Conservation (phyloP, 2,329 filamentous ascomycete genomes). For the Emericellopsis cladophorae region DNA sequence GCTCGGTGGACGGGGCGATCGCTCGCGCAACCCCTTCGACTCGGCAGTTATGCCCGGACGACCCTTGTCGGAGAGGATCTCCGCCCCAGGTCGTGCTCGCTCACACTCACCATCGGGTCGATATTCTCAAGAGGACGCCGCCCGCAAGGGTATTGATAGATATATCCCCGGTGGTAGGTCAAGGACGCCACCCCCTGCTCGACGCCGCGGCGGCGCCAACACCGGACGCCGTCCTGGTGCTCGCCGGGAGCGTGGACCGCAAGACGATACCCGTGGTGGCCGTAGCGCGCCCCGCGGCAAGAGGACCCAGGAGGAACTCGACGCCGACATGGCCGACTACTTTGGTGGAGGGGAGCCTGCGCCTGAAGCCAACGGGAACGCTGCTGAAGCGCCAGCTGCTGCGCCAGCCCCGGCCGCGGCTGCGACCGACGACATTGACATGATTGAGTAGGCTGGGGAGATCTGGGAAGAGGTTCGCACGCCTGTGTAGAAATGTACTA, state of each 20-base stretch:
- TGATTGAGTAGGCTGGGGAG: conserved; percentile 44
- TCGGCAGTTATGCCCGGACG: conserved; percentile 40
- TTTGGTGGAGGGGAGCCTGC: conserved; percentile 42
- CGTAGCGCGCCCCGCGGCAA: conserved; percentile 45
- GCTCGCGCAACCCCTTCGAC: conserved; percentile 42
- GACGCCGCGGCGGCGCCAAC: conserved; percentile 24
- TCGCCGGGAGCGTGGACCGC: conserved; percentile 25
- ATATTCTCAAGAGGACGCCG: conserved; percentile 41
- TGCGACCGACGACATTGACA: conserved; percentile 49
- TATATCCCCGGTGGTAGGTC: conserved; percentile 58
- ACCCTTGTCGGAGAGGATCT: conserved; percentile 49
- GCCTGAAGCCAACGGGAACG: conserved; percentile 19
- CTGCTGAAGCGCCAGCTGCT: conserved; percentile 17
- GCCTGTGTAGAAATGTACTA: too few species aligned
- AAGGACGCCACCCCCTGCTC: conserved; percentile 45
- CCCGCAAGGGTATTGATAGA: conserved; percentile 60
- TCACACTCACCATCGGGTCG: conserved; percentile 38
- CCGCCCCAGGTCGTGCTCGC: conserved; percentile 44
- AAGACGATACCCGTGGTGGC: conserved; percentile 23
- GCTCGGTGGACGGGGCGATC: conserved; percentile 37
- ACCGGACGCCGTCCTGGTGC: conserved; percentile 38
- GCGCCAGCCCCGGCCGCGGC: conserved; percentile 13
- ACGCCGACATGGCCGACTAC: conserved; percentile 96
- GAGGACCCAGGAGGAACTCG: conserved; percentile 85
- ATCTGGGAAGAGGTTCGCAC: too few species aligned